phyloP scores from a whole-genome alignment of 176 grass and related monocot species.

The Zea luxurians region DNA sequence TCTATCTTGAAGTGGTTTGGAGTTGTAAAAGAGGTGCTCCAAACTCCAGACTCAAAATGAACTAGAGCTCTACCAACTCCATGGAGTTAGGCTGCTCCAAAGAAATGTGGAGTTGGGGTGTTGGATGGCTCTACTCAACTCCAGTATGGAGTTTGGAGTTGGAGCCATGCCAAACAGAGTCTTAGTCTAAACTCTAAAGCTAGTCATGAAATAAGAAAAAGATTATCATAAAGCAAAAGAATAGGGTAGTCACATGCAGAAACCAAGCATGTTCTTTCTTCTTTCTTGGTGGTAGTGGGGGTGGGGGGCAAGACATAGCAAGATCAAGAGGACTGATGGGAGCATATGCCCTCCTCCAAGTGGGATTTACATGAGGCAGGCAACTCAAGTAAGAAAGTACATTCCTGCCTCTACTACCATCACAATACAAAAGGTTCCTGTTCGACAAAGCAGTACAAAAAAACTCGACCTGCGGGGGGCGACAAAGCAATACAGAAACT shows the following conservation, averaged over 20 bases:
- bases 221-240: neutral
- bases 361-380: neutral
- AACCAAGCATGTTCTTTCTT: neutral
- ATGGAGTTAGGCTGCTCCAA: too few relatives aligned
- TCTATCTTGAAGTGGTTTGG: too few relatives aligned
- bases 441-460: too few relatives aligned
- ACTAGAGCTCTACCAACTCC: too few relatives aligned
- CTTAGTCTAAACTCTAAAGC: neutral
- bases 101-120: too few relatives aligned
- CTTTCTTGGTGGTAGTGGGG: neutral
- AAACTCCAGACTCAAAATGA: too few relatives aligned
- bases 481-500: constrained; percentile 17
- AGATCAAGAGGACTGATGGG: neutral
- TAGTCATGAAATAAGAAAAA: neutral
- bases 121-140: too few relatives aligned
- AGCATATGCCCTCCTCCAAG: neutral
- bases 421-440: neutral
- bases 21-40: too few relatives aligned
- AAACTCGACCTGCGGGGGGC: too few relatives aligned
- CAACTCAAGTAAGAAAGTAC: neutral
- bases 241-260: neutral
- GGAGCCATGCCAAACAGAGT: too few relatives aligned
- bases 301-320: neutral
- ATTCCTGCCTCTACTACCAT: neutral
- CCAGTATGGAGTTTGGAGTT: too few relatives aligned